Percentiles rank a stretch among this genome's conserved stretches.
Evolutionary conservation across 306 rosid species (phyloP).

Genomic region (Sphenostylis stenocarpa): DNA sequence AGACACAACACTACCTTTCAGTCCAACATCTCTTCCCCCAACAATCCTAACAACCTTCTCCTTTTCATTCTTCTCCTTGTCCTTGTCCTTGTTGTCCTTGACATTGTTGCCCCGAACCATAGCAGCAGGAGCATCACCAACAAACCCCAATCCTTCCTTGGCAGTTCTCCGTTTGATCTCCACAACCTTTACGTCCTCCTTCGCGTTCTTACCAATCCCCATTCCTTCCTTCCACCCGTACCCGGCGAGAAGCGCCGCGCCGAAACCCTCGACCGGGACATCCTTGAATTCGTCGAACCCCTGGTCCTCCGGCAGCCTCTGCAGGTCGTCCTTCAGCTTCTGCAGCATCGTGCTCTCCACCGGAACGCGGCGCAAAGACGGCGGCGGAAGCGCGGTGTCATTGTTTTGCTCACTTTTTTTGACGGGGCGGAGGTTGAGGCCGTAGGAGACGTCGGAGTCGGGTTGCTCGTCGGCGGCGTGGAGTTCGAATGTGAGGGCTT

Average conservation of each 20-base stretch:
- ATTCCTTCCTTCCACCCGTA: slow-evolving; percentile 86
- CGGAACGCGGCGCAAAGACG: slow-evolving; percentile 3
- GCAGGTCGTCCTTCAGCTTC: slow-evolving; percentile 59
- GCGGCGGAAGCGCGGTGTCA: neutral
- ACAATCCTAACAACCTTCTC: slow-evolving; percentile 56
- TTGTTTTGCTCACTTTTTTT: neutral
- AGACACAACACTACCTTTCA: slow-evolving; percentile 54
- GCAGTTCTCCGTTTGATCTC: slow-evolving; percentile 52
- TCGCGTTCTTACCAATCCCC: slow-evolving; percentile 78
- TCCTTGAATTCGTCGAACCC: slow-evolving; percentile 74
- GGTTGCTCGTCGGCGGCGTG: slow-evolving; percentile 33
- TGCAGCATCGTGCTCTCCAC: slow-evolving; percentile 41
- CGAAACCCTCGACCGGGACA: slow-evolving; percentile 78
- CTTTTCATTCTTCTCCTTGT: neutral
- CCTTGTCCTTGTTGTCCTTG: neutral
- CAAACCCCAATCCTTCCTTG: slow-evolving; percentile 78
- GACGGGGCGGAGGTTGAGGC: slow-evolving; percentile 50
- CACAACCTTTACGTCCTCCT: slow-evolving; percentile 64
- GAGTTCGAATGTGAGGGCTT: slow-evolving; percentile 45
- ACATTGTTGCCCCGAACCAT: neutral
- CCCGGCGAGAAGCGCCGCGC: slow-evolving; percentile 73
- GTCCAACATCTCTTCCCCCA: slow-evolving; percentile 59
- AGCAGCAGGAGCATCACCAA: slow-evolving; percentile 25
- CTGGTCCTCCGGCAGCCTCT: slow-evolving; percentile 58
- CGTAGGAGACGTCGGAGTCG: slow-evolving; percentile 48